Conservation (phyloP, 2,329 filamentous ascomycete genomes). For the Monosporascus sp. region DNA sequence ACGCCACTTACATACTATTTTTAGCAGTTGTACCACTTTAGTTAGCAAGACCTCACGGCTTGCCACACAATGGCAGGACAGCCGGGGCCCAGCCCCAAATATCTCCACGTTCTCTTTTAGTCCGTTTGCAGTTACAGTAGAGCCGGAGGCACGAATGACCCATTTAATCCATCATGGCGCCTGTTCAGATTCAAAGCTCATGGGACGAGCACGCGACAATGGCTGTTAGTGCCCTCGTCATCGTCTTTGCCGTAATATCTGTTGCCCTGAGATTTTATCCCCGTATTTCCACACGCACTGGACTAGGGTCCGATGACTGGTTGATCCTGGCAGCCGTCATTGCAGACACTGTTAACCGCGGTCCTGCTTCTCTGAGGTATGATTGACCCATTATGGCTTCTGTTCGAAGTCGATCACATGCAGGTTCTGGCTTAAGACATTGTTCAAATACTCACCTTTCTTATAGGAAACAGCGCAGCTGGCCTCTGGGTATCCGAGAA, state of each 20-base stretch:
- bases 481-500: slow-evolving; percentile 10
- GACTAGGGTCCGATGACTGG: slow-evolving; percentile 13
- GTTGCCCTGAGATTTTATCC: slow-evolving; percentile 13
- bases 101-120: neutral
- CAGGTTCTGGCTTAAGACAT: neutral
- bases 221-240: slow-evolving; percentile 9
- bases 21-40: too few relatives aligned
- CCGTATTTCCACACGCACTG: slow-evolving; percentile 8
- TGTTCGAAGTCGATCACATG: neutral
- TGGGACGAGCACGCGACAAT: slow-evolving; percentile 17
- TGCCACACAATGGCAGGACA: too few relatives aligned
- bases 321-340: slow-evolving; percentile 9
- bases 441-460: neutral
- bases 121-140: neutral
- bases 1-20: too few relatives aligned
- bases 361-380: slow-evolving; percentile 6
- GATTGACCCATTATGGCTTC: neutral
- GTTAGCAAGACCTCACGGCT: too few relatives aligned
- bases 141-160: neutral
- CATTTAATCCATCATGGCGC: neutral
- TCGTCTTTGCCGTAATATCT: slow-evolving; percentile 6
- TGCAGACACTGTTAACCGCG: neutral
- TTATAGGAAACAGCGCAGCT: slow-evolving; percentile 6
- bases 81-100: too few relatives aligned
- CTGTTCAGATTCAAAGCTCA: neutral